These are phyloP conservation scores for Skeletonema marinoi DNA, from an alignment of 108 stramenopile species.

Conservation along the genomic window DNA sequence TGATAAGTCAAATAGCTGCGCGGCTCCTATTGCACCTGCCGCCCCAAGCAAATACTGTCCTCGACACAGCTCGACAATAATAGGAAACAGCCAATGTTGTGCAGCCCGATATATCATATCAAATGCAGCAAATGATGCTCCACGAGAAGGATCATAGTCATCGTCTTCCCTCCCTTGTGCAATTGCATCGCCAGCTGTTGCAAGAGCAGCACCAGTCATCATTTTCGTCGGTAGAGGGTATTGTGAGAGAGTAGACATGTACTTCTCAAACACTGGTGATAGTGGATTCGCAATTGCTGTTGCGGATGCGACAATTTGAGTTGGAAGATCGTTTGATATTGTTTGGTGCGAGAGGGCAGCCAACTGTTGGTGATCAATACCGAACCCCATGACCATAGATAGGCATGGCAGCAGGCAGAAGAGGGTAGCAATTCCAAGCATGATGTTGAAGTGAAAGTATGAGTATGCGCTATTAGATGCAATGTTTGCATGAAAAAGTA, in stretches of 20 bases:
- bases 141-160: slow-evolving; percentile 54
- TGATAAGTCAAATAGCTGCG: slow-evolving; percentile 14
- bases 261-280: slow-evolving; percentile 12
- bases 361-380: not conserved
- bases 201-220: slow-evolving; percentile 64
- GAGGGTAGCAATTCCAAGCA: not conserved
- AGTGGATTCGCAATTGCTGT: not conserved
- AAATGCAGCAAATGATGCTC: slow-evolving; percentile 66
- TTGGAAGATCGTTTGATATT: not conserved
- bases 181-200: slow-evolving; percentile 62
- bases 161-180: slow-evolving; percentile 55
- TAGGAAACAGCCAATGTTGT: slow-evolving; percentile 63
- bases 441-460: not conserved
- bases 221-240: slow-evolving; percentile 76
- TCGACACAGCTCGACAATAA: slow-evolving; percentile 59
- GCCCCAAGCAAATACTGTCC: slow-evolving; percentile 53
- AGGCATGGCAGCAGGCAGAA: not conserved
- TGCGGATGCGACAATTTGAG: not conserved
- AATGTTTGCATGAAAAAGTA: no score
- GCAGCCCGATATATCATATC: slow-evolving; percentile 69
- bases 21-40: slow-evolving; percentile 21
- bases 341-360: not conserved
- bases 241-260: slow-evolving; percentile 41
- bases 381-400: not conserved
- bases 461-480: no score